Conservation (phyloP, 2,329 filamentous ascomycete species). For the Pezicula carpinea region DNA sequence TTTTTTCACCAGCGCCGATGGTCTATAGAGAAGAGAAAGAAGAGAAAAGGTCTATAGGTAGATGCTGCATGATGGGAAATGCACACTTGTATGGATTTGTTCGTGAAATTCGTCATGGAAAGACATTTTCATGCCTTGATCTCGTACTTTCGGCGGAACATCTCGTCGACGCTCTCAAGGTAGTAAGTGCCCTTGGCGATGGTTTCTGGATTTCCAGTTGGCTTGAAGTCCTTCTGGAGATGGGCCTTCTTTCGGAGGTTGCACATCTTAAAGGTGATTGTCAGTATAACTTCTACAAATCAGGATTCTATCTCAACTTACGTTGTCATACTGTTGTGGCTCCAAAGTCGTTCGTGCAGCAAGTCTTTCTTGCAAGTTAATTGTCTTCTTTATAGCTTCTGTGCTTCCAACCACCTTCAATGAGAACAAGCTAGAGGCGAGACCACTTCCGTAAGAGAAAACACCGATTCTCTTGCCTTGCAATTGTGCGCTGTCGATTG, state of each 20-base stretch:
- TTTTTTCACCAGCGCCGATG: slow-evolving; percentile 6
- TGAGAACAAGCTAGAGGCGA: slow-evolving; percentile 64
- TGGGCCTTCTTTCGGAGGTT: slow-evolving; percentile 78
- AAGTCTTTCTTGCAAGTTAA: slow-evolving; percentile 67
- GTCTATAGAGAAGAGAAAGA: slow-evolving; percentile 8
- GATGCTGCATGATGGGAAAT: slow-evolving; percentile 1
- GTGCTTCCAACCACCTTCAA: slow-evolving; percentile 70
- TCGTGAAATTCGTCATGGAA: slow-evolving; percentile 21
- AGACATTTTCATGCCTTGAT: slow-evolving; percentile 58
- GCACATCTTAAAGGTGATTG: slow-evolving; percentile 57
- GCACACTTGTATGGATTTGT: slow-evolving; percentile 3
- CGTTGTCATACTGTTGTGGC: slow-evolving; percentile 69
- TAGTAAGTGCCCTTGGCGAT: slow-evolving; percentile 70
- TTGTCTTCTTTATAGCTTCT: slow-evolving; percentile 58
- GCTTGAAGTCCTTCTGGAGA: slow-evolving; percentile 73
- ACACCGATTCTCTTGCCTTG: slow-evolving; percentile 51
- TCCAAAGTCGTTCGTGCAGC: slow-evolving; percentile 60
- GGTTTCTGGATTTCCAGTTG: slow-evolving; percentile 62
- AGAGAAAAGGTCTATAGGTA: slow-evolving; percentile 3
- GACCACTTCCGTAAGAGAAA: slow-evolving; percentile 69
- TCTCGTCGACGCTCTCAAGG: slow-evolving; percentile 74
- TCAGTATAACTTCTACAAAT: slow-evolving; percentile 3
- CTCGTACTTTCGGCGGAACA: slow-evolving; percentile 77
- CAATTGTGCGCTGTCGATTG: slow-evolving; percentile 50
- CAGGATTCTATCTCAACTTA: slow-evolving; percentile 38